A percentile compares a stretch with the other conserved stretches of the same genome.
phyloP scores from a whole-genome alignment of 1,284 basidiomycete genomes.

The Melampsora abietis-canadensis region DNA sequence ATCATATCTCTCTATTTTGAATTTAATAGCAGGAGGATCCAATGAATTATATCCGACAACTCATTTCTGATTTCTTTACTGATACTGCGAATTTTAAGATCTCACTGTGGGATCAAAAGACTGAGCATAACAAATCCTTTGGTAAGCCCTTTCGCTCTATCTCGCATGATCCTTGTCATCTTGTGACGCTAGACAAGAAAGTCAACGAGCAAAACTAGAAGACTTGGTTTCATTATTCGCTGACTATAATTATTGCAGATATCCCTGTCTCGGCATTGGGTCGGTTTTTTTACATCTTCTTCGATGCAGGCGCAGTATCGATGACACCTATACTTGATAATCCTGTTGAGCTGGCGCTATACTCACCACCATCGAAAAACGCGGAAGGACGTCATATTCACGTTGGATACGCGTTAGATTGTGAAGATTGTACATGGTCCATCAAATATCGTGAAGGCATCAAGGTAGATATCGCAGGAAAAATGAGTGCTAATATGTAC shows the following conservation, averaged over 20 bases:
- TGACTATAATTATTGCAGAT: slow-evolving; percentile 2
- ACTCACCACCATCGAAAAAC: slow-evolving; percentile 19
- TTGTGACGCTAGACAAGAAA: not conserved
- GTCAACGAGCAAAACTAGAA: not conserved
- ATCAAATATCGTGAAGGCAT: slow-evolving; percentile 24
- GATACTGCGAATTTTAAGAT: slow-evolving; percentile 37
- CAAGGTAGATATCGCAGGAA: slow-evolving; percentile 26
- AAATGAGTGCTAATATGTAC: slow-evolving; percentile 34
- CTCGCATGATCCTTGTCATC: not conserved
- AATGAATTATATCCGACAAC: slow-evolving; percentile 17
- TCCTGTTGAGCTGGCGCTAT: slow-evolving; percentile 14
- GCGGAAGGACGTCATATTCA: slow-evolving; percentile 11
- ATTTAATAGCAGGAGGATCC: slow-evolving; percentile 18
- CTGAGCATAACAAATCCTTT: slow-evolving; percentile 36
- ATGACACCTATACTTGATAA: slow-evolving; percentile 21
- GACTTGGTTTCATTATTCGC: not conserved
- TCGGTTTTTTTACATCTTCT: slow-evolving; percentile 34
- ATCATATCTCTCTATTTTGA: not conserved
- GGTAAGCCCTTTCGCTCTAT: slow-evolving; percentile 14
- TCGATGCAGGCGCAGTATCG: slow-evolving; percentile 29
- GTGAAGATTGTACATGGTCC: slow-evolving; percentile 13
- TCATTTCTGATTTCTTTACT: slow-evolving; percentile 30
- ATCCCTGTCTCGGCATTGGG: slow-evolving; percentile 29
- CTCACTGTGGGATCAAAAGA: slow-evolving; percentile 34
- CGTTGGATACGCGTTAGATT: slow-evolving; percentile 33